Conservation (phyloP, 768 basidiomycete genomes). For the Psilocybe subaeruginosa region DNA sequence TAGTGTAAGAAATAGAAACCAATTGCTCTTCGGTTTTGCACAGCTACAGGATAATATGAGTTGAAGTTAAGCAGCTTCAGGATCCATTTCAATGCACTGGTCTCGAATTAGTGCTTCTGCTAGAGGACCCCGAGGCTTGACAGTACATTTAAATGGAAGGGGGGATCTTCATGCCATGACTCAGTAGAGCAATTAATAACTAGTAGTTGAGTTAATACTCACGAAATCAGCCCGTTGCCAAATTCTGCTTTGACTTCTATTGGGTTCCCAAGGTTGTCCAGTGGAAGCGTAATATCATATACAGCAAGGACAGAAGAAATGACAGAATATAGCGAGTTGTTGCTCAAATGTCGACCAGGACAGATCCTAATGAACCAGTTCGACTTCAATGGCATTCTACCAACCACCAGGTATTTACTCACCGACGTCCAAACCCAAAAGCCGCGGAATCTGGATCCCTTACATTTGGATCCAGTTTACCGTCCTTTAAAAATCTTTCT, state of each 20-base stretch:
- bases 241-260: slow-evolving; percentile 4
- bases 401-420: background rate
- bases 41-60: too few species aligned
- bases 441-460: slow-evolving; percentile 27
- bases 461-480: slow-evolving; percentile 23
- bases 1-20: too few species aligned
- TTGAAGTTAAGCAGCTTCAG: too few species aligned
- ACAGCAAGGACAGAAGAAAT: slow-evolving; percentile 19
- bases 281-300: slow-evolving; percentile 16
- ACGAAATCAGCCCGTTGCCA: slow-evolving; percentile 3
- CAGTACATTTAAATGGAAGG: slow-evolving; percentile 9
- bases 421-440: slow-evolving; percentile 38
- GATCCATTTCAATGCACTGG: background rate
- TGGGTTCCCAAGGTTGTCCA: slow-evolving; percentile 14
- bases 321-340: slow-evolving; percentile 18
- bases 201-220: background rate
- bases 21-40: too few species aligned
- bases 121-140: background rate
- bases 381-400: too few species aligned
- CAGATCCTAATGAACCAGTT: slow-evolving; percentile 9
- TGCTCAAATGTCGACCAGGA: slow-evolving; percentile 21
- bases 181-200: background rate
- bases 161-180: slow-evolving; percentile 2
- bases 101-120: background rate
- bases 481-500: slow-evolving; percentile 31